These are phyloP conservation scores for Dactylonectria estremocensis DNA, from an alignment of 2,329 filamentous ascomycete species.

Conservation along the genomic window DNA sequence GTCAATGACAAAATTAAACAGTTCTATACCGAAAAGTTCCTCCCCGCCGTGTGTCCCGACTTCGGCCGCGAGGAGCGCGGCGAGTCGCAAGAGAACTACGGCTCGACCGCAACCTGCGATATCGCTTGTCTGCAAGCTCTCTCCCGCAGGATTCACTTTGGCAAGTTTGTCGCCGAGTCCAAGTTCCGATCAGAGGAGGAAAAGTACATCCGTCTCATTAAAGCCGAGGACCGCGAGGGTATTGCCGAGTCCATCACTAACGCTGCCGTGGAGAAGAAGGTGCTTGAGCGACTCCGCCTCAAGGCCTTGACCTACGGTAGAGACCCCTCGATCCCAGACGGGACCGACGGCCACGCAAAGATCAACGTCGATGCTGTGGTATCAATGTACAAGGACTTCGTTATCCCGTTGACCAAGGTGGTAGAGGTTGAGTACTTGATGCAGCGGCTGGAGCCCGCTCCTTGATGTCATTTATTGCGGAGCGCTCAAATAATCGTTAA, in stretches of 20 bases:
- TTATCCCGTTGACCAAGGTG: conserved; percentile 97
- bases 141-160: conserved; percentile 94
- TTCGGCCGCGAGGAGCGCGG: conserved; percentile 85
- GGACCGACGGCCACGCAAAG: conserved; percentile 75
- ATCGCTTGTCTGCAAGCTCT: conserved; percentile 92
- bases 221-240: conserved; percentile 81
- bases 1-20: conserved; percentile 90
- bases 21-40: conserved; percentile 86
- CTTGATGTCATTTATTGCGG: conserved; percentile 56
- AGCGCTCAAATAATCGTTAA: conserved; percentile 80
- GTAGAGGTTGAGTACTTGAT: conserved; percentile 99
- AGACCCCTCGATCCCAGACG: conserved; percentile 79
- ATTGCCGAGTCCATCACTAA: conserved; percentile 95
- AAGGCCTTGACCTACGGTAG: conserved; percentile 96
- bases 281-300: conserved; percentile 86
- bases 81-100: conserved; percentile 94
- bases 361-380: conserved; percentile 95
- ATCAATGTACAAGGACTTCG: conserved; percentile 90
- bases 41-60: conserved; percentile 86
- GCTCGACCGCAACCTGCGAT: conserved; percentile 91
- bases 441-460: conserved; percentile 79
- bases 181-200: conserved; percentile 92
- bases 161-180: conserved; percentile 97
- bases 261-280: conserved; percentile 88
- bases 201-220: conserved; percentile 86